Conservation (phyloP, 345 rosid genomes). For the Salix koriyanagi region DNA sequence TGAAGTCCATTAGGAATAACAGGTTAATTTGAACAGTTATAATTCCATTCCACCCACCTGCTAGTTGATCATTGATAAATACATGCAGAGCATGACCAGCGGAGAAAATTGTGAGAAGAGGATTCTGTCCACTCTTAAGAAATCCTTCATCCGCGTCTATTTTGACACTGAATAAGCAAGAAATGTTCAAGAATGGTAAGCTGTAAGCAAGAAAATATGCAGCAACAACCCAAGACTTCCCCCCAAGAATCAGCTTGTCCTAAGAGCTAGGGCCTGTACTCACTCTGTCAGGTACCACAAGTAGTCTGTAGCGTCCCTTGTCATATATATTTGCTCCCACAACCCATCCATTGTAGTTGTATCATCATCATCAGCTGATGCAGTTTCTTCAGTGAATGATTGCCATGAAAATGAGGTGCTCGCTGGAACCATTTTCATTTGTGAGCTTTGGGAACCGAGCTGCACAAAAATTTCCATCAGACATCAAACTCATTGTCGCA, state of each 20-base stretch:
- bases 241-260: background rate
- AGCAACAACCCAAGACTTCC: background rate
- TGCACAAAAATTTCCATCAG: constrained; percentile 3
- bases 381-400: constrained; percentile 35
- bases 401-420: constrained; percentile 35
- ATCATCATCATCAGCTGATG: constrained; percentile 28
- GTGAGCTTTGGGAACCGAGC: constrained; percentile 32
- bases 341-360: constrained; percentile 32
- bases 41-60: constrained; percentile 9
- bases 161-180: constrained; percentile 45
- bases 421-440: constrained; percentile 32
- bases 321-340: constrained; percentile 35
- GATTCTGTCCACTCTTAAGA: constrained; percentile 60
- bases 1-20: background rate
- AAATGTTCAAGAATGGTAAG: background rate
- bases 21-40: background rate
- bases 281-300: constrained; percentile 49
- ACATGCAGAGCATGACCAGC: constrained; percentile 33
- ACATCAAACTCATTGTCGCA: background rate
- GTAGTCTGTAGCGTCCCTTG: constrained; percentile 43
- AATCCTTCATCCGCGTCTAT: constrained; percentile 53
- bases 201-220: background rate
- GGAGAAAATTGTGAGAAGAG: constrained; percentile 35
- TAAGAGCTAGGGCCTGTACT: constrained; percentile 8
- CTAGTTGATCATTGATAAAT: constrained; percentile 29